Percentiles rank a stretch among this genome's conserved stretches.
These are phyloP conservation scores for Raphanus raphanistrum DNA, from an alignment of 345 rosid species.

Conservation along the genomic window DNA sequence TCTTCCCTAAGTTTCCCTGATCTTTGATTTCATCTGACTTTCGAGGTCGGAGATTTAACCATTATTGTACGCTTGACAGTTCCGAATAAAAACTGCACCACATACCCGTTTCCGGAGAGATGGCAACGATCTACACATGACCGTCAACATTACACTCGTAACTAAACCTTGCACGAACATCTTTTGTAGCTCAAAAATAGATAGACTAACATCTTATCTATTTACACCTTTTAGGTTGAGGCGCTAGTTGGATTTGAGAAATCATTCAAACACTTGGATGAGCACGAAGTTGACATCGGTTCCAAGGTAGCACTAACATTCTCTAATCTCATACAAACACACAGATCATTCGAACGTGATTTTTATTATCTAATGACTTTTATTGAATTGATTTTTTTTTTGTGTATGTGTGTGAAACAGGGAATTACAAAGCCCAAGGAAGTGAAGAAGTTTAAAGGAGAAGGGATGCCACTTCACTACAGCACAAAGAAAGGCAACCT, in stretches of 20 bases:
- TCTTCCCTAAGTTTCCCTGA: slow-evolving; percentile 2
- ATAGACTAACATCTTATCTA: not conserved
- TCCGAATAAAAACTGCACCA: slow-evolving; percentile 83
- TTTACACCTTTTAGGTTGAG: slow-evolving; percentile 56
- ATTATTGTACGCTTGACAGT: slow-evolving; percentile 47
- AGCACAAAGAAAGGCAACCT: slow-evolving; percentile 91
- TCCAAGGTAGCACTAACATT: slow-evolving; percentile 57
- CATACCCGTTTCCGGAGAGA: slow-evolving; percentile 82
- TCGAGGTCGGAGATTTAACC: not conserved
- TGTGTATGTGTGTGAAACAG: slow-evolving; percentile 44
- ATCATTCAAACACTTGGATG: slow-evolving; percentile 90
- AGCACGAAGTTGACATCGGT: slow-evolving; percentile 81
- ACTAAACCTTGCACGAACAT: not conserved
- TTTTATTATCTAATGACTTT: too few species aligned
- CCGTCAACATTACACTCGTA: slow-evolving; percentile 89
- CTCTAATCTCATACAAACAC: not conserved
- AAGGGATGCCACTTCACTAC: slow-evolving; percentile 93
- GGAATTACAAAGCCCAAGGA: slow-evolving; percentile 93
- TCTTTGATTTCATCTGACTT: not conserved
- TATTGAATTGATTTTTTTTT: not conserved
- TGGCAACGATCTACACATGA: slow-evolving; percentile 83
- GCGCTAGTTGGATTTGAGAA: slow-evolving; percentile 98
- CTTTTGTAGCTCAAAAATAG: not conserved
- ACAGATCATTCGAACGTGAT: not conserved
- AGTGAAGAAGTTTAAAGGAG: slow-evolving; percentile 85